Base-by-base conservation (phyloP, 148 eudicot species). In the Suaeda aralocaspica region DNA sequence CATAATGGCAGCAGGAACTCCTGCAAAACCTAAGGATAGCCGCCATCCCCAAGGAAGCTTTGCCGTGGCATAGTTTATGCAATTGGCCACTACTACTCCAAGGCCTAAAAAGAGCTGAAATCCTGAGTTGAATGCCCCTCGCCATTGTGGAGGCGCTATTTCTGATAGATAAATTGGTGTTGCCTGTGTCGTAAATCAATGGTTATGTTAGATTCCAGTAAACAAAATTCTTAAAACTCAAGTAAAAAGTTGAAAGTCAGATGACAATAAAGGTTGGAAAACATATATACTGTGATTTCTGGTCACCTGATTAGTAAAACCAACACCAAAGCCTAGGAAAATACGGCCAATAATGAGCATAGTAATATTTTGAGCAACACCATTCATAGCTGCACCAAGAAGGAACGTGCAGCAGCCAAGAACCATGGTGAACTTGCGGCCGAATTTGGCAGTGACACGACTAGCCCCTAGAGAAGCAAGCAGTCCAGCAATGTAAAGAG, bases 271-370 rank as follows among this genome's bases (percentile, higher is more conserved):
- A n/a, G n/a, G n/a, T n/a, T n/a, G n/a, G n/a, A n/a, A n/a, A n/a
- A n/a, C n/a, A n/a, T n/a, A n/a, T n/a, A n/a, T n/a, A n/a, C n/a
- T n/a, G n/a, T n/a, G n/a, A n/a, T n/a, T 28, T 14, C 1, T 11
- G 48, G 52, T 25, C 18, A 83, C 90, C 86, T 86, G 90, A 68
- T 86, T 84, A 6, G 88, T 79, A 72, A 86, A 86, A 26, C 90
- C 88, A 45, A 86, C 82, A 6, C 90, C 90, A 34, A 86, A 75
- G 4, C 90, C 88, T 19, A 86, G 85, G 66, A 86, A 76, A 55
- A 84, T 70, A 14, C 88, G 86, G 8, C 90, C 90, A 13, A 82
- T 46, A 58, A 84, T 86, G 26, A 86, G 82, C 90, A 86, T 86
- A 12, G 78, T 72, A 19, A 86, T 41, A 29, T 84, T 84, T 61